A percentile compares a stretch with the other conserved stretches of the same genome.
phyloP scores from a whole-genome alignment of 805 yeast species.

The Scheffersomyces lignosus region DNA sequence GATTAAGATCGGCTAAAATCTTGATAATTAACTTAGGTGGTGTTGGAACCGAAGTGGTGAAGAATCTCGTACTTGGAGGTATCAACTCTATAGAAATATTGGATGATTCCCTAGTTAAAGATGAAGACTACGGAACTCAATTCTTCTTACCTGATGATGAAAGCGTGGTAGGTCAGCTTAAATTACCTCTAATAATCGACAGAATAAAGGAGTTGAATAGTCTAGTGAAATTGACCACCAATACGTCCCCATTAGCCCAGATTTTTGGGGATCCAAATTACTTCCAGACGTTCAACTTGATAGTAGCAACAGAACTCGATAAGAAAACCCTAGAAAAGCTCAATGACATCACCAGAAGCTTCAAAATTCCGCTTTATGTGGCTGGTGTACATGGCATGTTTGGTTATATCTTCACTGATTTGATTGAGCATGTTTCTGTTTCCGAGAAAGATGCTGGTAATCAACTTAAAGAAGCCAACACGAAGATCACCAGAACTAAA shows the following conservation, averaged over 20 bases:
- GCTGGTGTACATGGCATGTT: constrained; percentile 75
- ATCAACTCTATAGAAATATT: constrained; percentile 72
- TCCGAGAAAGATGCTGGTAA: constrained; percentile 53
- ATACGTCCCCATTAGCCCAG: constrained; percentile 25
- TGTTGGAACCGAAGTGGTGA: constrained; percentile 77
- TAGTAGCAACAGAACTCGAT: constrained; percentile 70
- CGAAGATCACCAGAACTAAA: constrained; percentile 50
- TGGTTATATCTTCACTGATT: constrained; percentile 80
- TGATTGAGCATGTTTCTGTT: constrained; percentile 60
- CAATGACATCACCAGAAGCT: constrained; percentile 56
- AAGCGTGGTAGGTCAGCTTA: constrained; percentile 53
- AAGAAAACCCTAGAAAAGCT: constrained; percentile 43
- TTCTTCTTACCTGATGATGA: constrained; percentile 63
- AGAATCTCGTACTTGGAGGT: constrained; percentile 87
- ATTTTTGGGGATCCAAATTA: constrained; percentile 28
- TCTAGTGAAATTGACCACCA: constrained; percentile 60
- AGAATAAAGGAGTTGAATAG: constrained; percentile 76
- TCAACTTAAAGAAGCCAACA: constrained; percentile 39
- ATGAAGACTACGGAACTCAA: constrained; percentile 69
- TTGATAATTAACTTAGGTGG: constrained; percentile 73
- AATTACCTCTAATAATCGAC: constrained; percentile 53
- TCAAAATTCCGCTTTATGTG: constrained; percentile 64
- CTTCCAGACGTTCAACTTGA: constrained; percentile 60
- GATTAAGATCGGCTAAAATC: constrained; percentile 70
- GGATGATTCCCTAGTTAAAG: constrained; percentile 55